Evolutionary conservation across 2,329 filamentous ascomycete species (phyloP), one percentile per base, ranked within the genome.

Genomic region (Coleophoma crateriformis): DNA sequence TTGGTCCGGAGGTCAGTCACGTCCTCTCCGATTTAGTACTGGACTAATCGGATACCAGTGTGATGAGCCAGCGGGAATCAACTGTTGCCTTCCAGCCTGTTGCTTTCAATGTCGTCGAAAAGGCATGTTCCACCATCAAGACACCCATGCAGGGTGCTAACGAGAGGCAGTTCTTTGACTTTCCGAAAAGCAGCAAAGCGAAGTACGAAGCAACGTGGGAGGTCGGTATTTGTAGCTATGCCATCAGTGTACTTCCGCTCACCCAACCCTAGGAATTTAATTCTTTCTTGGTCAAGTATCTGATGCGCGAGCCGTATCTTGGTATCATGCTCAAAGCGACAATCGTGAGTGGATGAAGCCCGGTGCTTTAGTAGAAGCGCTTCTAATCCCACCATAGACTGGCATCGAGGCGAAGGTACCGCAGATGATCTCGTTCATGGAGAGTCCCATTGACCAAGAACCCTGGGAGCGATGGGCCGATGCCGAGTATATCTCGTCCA

Each of bases 381-480:
- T 15, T 44, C 41, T 44, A 33, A 44, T n/a, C 3, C 13, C n/a
- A 12, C 8, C 13, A 32, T 32, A 44, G 41, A 22, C 22, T 14
- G 17, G 17, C 12, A 64, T 75, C 6, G 66, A 75, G 52, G 61
- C 65, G 7, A 69, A 73, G 15, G 68, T 78, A 11, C 75, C 77
- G 4, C 76, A 79, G 47, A 63, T 87, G 33, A 72, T 85, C 37
- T 81, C 79, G 1, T 84, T 82, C 57, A 74, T 73, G 35, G 68
- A 73, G 7, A 82, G 79, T 15, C 67, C 74, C 2, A 78, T 86
- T 20, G 82, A 87, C 58, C 79, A 84, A 52, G 72, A 74, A 57
- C 69, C 70, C 2, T 86, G 83, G 82, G 83, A 87, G 60, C 74
- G 79, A 33, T 67, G 63, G n/a, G 73, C 69, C 15, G 64, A 71